A percentile compares a stretch with the other conserved stretches of the same genome.
Conservation (phyloP, 306 rosid genomes). For the Acacia melanoxylon region DNA sequence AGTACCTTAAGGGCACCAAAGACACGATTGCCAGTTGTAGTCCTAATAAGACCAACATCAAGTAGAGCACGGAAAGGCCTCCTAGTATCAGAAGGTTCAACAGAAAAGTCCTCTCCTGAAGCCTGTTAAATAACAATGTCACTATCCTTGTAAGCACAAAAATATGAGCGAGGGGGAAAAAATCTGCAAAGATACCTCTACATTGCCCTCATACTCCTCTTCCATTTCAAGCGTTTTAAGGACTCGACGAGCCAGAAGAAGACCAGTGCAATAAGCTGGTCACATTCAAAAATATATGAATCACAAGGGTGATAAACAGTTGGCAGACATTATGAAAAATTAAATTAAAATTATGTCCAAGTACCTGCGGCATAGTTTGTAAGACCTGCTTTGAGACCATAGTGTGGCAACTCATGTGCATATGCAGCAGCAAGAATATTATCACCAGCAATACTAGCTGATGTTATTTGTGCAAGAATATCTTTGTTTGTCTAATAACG, state of each 20-base stretch:
- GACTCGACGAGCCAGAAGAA: conserved; percentile 82
- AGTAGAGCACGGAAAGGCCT: conserved; percentile 98
- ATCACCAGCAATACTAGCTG: conserved; percentile 91
- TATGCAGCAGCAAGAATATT: conserved; percentile 80
- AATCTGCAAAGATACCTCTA: conserved; percentile 52
- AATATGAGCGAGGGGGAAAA: too few species aligned
- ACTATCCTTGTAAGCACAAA: not conserved
- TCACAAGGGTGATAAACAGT: not conserved
- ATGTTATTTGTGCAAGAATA: conserved; percentile 66
- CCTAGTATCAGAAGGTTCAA: conserved; percentile 84
- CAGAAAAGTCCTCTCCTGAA: conserved; percentile 86
- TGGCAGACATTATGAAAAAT: not conserved
- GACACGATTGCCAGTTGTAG: conserved; percentile 88
- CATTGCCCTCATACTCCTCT: conserved; percentile 81
- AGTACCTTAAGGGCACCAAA: conserved; percentile 83
- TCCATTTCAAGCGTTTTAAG: conserved; percentile 79
- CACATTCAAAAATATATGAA: not conserved
- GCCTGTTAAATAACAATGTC: conserved; percentile 40
- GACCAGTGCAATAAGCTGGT: conserved; percentile 92
- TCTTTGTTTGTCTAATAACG: conserved; percentile 68
- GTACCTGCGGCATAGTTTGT: conserved; percentile 95
- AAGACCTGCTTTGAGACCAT: conserved; percentile 82
- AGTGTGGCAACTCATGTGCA: conserved; percentile 70
- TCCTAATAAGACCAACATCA: conserved; percentile 82
- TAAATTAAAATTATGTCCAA: not conserved